Percentiles rank a stretch among this genome's conserved stretches.
Conservation (phyloP, 2,329 filamentous ascomycete species). For the Alternaria viburni region DNA sequence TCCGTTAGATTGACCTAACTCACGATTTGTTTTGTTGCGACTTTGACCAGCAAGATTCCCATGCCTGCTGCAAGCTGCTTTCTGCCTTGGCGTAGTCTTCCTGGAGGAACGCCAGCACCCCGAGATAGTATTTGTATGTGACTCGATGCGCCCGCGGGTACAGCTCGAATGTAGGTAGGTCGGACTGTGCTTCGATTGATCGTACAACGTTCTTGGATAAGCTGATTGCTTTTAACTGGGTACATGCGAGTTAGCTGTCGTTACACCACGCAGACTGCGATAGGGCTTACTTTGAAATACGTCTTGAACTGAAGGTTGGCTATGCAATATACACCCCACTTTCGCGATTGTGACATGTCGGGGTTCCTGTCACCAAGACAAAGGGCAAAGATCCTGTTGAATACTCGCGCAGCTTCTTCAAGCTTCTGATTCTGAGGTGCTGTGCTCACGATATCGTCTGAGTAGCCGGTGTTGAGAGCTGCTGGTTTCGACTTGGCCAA, state of each 20-base stretch:
- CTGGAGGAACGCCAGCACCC: slow-evolving; percentile 90
- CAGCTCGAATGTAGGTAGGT: slow-evolving; percentile 78
- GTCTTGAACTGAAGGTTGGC: slow-evolving; percentile 97
- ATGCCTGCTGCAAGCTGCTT: slow-evolving; percentile 74
- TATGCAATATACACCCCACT: slow-evolving; percentile 97
- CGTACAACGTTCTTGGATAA: slow-evolving; percentile 89
- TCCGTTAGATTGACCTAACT: slow-evolving; percentile 36
- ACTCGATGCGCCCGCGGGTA: slow-evolving; percentile 92
- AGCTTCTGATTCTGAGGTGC: slow-evolving; percentile 77
- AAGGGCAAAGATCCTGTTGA: slow-evolving; percentile 90
- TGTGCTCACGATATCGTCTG: slow-evolving; percentile 79
- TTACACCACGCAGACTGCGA: neutral
- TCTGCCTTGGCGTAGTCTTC: slow-evolving; percentile 79
- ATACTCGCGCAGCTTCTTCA: slow-evolving; percentile 86
- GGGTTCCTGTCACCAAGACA: slow-evolving; percentile 87
- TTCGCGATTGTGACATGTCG: slow-evolving; percentile 80
- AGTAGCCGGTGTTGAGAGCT: slow-evolving; percentile 61
- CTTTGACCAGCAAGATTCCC: slow-evolving; percentile 77
- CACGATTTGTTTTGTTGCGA: slow-evolving; percentile 81
- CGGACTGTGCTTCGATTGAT: slow-evolving; percentile 76
- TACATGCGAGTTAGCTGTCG: slow-evolving; percentile 4
- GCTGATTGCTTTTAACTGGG: slow-evolving; percentile 78
- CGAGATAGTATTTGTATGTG: slow-evolving; percentile 95
- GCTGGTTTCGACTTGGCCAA: slow-evolving; percentile 56
- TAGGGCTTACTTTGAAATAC: slow-evolving; percentile 75